A percentile compares a stretch with the other conserved stretches of the same genome.
phyloP scores from a whole-genome alignment of 2,329 filamentous ascomycete genomes.

The Neofusicoccum umdonicola region DNA sequence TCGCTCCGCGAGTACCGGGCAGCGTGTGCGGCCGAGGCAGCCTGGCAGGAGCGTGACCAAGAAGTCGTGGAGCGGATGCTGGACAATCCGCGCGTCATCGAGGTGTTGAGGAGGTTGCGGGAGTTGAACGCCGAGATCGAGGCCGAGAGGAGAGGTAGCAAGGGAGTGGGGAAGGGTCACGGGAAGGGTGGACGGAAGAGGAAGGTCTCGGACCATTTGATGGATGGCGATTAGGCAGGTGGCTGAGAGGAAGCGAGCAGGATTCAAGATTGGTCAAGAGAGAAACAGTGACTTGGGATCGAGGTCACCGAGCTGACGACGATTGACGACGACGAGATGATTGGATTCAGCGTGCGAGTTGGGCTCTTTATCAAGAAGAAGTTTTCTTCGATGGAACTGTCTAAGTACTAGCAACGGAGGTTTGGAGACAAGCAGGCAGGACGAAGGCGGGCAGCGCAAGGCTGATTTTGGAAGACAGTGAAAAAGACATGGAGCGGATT shows the following conservation, averaged over 20 bases:
- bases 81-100: slow-evolving; percentile 11
- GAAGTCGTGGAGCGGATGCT: slow-evolving; percentile 17
- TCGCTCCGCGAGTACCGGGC: slow-evolving; percentile 9
- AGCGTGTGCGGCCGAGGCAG: slow-evolving; percentile 13
- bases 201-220: background rate
- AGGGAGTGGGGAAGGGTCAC: slow-evolving; percentile 8
- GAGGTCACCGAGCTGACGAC: background rate
- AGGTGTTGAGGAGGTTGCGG: slow-evolving; percentile 4
- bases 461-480: no score
- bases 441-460: no score
- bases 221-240: slow-evolving; percentile 2
- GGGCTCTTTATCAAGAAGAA: background rate
- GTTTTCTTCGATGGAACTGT: background rate
- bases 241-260: background rate
- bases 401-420: background rate
- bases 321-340: slow-evolving; percentile 6
- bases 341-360: background rate
- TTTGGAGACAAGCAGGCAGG: background rate
- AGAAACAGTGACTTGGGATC: background rate
- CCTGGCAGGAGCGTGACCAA: slow-evolving; percentile 16
- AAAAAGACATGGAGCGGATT: no score
- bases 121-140: slow-evolving; percentile 8
- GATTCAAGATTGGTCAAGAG: background rate
- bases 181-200: slow-evolving; percentile 9
- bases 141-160: slow-evolving; percentile 5